phyloP scores from a whole-genome alignment of 1,284 basidiomycete species.

The Pterulicium gracile region DNA sequence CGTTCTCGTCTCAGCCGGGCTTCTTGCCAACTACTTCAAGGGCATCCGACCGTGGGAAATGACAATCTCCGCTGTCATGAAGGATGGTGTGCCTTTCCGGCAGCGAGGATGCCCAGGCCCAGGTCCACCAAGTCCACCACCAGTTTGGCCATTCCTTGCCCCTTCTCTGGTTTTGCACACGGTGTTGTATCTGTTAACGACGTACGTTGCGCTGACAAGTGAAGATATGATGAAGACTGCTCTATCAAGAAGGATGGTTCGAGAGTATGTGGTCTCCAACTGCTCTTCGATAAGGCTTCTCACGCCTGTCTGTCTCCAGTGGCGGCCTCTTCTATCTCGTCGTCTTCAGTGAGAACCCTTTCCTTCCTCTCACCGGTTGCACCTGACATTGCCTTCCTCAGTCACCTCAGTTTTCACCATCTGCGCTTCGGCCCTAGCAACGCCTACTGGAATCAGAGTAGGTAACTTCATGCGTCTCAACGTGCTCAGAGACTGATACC shows the following conservation, averaged over 20 bases:
- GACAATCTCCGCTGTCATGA: background rate
- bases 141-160: background rate
- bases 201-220: background rate
- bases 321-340: conserved; percentile 2
- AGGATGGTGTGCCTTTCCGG: background rate
- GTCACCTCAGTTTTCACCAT: background rate
- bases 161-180: background rate
- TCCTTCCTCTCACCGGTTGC: background rate
- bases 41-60: background rate
- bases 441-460: too few relatives aligned
- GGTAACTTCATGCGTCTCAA: too few relatives aligned
- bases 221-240: background rate
- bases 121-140: background rate
- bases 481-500: background rate
- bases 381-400: background rate
- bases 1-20: background rate
- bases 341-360: background rate
- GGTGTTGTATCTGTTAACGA: background rate
- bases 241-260: background rate
- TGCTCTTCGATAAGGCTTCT: background rate
- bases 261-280: background rate
- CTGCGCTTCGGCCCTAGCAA: too few relatives aligned
- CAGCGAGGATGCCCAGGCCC: background rate
- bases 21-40: background rate
- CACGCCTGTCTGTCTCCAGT: background rate